Conservation (phyloP, 2,329 filamentous ascomycete genomes). For the Westerdykella sp. region DNA sequence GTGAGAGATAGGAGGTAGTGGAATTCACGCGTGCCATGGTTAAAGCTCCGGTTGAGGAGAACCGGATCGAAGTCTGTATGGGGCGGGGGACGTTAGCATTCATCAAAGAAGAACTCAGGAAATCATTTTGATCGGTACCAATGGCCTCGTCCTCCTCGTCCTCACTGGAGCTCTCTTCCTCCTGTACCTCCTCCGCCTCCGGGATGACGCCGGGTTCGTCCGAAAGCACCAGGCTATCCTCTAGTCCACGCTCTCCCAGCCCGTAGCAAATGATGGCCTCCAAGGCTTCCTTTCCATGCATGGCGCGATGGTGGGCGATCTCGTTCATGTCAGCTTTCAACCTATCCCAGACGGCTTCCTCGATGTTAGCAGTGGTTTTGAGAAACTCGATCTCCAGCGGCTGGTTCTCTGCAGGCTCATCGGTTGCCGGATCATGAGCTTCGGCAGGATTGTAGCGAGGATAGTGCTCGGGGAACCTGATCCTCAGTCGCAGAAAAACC, state of each 20-base stretch:
- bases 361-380: conserved; percentile 50
- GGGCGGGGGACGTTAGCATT: conserved; percentile 60
- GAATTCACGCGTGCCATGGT: conserved; percentile 46
- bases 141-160: conserved; percentile 67
- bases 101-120: conserved; percentile 51
- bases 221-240: conserved; percentile 47
- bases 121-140: conserved; percentile 41
- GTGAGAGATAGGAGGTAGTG: conserved; percentile 37
- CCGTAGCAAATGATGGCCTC: conserved; percentile 58
- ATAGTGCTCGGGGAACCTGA: conserved; percentile 54
- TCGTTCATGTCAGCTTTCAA: conserved; percentile 48
- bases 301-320: conserved; percentile 51
- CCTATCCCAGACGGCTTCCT: conserved; percentile 45
- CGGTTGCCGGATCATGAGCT: conserved; percentile 43
- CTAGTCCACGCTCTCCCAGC: conserved; percentile 52
- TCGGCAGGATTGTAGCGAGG: conserved; percentile 42
- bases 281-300: conserved; percentile 50
- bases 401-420: conserved; percentile 37
- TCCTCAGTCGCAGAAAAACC: conserved; percentile 52
- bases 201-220: conserved; percentile 41
- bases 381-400: conserved; percentile 50
- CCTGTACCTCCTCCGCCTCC: conserved; percentile 22
- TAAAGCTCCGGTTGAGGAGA: conserved; percentile 52
- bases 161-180: conserved; percentile 76
- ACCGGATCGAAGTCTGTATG: conserved; percentile 53